Base-by-base conservation (phyloP, 805 yeast genomes). In the Saccharomycopsis microspora region DNA sequence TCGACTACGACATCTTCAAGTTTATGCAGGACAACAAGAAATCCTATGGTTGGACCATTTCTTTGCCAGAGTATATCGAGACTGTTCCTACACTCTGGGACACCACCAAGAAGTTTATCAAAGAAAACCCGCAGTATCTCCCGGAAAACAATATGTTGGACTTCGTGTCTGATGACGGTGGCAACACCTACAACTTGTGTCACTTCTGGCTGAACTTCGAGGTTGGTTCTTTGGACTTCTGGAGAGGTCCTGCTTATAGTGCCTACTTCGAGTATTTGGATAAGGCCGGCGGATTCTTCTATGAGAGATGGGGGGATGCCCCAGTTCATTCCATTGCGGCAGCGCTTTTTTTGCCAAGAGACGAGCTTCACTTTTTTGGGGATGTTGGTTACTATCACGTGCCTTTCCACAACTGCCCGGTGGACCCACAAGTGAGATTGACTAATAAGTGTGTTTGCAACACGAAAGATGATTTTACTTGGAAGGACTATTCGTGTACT, bases 291-390 rank as follows among this genome's bases (percentile, higher is more conserved):
- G 95, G 95, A n/a, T 87, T 87, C 68, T 87, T 83, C 68, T 87
- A 86, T 64, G 88, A 84, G 69, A 75, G 95, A 65, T 85, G 95
- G 96, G 95, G 95, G 57, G 96, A 86, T 64, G 95, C 95, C 31
- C 96, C 96, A 35, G 82, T 86, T 44, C 96, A 86, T 64, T 83
- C 94, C 4, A 80, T 86, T 58, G 96, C 93, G 33, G 95, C 85
- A 27, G 69, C 93, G 4, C 67, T 87, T 55, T 84, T 87, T 67
- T 61, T 85, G 63, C 78, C 83, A 47, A 77, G 74, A 61, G 78
- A 76, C 52, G 69, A 80, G 59, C 66, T 87, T 44, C 95, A 87
- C 60, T 78, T 82, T 71, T 88, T 88, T 61, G 82, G 77, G 51
- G 95, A 86, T 58, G 75, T 86, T 53, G 95, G 95, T 45, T 86